Percentiles rank a stretch among this genome's conserved stretches.
These are phyloP conservation scores for Candida ortonii DNA, from an alignment of 805 yeast species.

Conservation along the genomic window DNA sequence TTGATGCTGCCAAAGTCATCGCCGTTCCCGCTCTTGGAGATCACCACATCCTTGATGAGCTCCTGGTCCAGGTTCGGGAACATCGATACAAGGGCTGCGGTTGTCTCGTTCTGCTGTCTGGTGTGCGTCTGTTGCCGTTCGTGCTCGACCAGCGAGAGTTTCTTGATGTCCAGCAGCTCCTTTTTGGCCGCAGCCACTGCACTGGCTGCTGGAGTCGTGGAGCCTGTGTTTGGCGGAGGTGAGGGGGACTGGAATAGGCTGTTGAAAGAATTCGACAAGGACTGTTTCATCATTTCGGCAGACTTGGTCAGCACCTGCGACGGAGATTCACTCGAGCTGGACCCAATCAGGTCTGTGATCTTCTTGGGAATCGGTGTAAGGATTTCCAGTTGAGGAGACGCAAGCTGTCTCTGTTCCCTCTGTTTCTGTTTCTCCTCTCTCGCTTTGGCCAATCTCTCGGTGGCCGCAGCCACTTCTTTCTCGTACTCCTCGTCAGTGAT, in stretches of 20 bases:
- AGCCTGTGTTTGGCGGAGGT: slow-evolving; percentile 10
- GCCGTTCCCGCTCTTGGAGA: slow-evolving; percentile 44
- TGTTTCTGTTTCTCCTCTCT: slow-evolving; percentile 20
- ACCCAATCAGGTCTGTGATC: slow-evolving; percentile 24
- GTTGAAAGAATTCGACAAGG: slow-evolving; percentile 28
- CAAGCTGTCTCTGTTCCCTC: slow-evolving; percentile 8
- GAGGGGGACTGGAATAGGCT: slow-evolving; percentile 20
- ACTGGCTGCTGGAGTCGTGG: slow-evolving; percentile 3
- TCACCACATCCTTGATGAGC: slow-evolving; percentile 66
- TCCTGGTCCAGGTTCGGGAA: slow-evolving; percentile 73
- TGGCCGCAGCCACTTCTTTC: slow-evolving; percentile 43
- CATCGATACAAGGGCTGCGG: slow-evolving; percentile 56
- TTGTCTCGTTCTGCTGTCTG: slow-evolving; percentile 45
- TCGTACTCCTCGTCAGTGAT: slow-evolving; percentile 58
- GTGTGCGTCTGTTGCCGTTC: slow-evolving; percentile 34
- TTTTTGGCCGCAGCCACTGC: slow-evolving; percentile 11
- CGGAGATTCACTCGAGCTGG: slow-evolving; percentile 30
- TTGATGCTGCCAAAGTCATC: slow-evolving; percentile 38
- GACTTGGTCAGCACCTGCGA: slow-evolving; percentile 35
- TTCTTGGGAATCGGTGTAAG: slow-evolving; percentile 27
- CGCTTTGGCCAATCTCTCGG: slow-evolving; percentile 37
- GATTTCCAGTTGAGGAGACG: slow-evolving; percentile 6
- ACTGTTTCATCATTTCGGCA: slow-evolving; percentile 36
- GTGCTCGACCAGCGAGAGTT: slow-evolving; percentile 32
- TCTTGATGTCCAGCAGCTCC: slow-evolving; percentile 26